A percentile compares a stretch with the other conserved stretches of the same genome.
These are phyloP conservation scores for Fistulinella staudtii DNA, from an alignment of 1,284 basidiomycete species.

Conservation along the genomic window DNA sequence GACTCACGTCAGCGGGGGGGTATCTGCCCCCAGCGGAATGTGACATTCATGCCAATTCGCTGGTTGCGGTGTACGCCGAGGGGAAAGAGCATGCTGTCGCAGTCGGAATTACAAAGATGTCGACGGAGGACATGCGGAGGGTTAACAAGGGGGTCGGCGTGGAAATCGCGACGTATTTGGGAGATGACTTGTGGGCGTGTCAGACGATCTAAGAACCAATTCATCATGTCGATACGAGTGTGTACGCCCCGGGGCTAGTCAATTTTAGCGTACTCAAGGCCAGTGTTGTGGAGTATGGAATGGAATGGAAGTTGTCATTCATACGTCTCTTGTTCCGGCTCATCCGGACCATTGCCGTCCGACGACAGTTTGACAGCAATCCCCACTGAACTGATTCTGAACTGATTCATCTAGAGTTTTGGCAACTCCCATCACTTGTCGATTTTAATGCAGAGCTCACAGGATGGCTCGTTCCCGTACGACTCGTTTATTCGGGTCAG, in stretches of 20 bases:
- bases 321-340: neutral
- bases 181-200: constrained; percentile 87
- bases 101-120: constrained; percentile 80
- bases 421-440: neutral
- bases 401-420: neutral
- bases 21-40: constrained; percentile 74
- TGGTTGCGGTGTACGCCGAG: constrained; percentile 90
- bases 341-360: constrained; percentile 20
- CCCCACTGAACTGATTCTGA: neutral
- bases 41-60: constrained; percentile 63
- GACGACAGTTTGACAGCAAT: neutral
- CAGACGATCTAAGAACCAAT: constrained; percentile 53
- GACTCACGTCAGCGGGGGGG: constrained; percentile 90
- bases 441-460: neutral
- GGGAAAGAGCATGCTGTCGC: constrained; percentile 95
- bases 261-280: neutral
- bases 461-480: constrained; percentile 32
- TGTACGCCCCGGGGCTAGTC: too few species aligned
- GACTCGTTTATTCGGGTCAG: constrained; percentile 38
- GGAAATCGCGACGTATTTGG: constrained; percentile 81
- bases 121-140: constrained; percentile 85
- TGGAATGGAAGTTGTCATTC: neutral
- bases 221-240: too few species aligned
- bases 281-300: neutral
- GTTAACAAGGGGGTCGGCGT: constrained; percentile 91